Base-by-base conservation (phyloP, 495 filamentous ascomycete genomes). In the Acidiella bohemica region DNA sequence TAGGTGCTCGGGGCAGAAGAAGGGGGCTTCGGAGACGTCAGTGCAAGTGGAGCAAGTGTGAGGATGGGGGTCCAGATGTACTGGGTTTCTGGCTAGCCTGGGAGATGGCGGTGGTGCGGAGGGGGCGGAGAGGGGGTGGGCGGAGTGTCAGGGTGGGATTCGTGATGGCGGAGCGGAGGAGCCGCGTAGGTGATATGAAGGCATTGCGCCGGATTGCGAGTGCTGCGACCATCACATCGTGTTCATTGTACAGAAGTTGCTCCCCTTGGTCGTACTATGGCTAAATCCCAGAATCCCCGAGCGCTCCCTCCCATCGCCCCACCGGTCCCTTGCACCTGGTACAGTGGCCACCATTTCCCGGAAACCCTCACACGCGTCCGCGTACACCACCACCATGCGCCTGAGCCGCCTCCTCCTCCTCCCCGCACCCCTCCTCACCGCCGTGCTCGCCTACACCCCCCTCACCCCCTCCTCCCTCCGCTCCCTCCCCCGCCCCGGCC, bases 381-480 rank as follows among this genome's bases (percentile, higher is more conserved):
- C 6, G 8, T 39, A 10, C 10, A 4, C 18, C 14, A 23, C 35
- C 36, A 32, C 28, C 14, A 50, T 50, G 47, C 36, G 30, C 26
- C 35, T 45, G 17, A 19, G 27, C 33, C n/a, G 18, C 23, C 10
- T 50, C 42, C 26, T 43, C 39, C 38, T 50, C 6, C 51, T 67
- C 41, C 40, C 68, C 28, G 35, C 67, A 38, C n/a, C n/a, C n/a
- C 47, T 64, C 31, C 46, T 59, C 30, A 56, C 59, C 39, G 23
- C 60, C 37, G 52, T 47, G 16, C 43, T 59, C 24, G 80, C 79
- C 44, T 93, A 92, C 65, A 74, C 75, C 24, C 62, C 67, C 24
- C 62, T 93, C 39, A 83, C 87, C 10, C 76, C 88, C 49, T 61
- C 73, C 30, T 76, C 78, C 14, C 67, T 96, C 11, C 64, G 61